Evolutionary conservation across 176 grass and related monocot species (phyloP).

Genomic region (Pontederia crassipes): DNA sequence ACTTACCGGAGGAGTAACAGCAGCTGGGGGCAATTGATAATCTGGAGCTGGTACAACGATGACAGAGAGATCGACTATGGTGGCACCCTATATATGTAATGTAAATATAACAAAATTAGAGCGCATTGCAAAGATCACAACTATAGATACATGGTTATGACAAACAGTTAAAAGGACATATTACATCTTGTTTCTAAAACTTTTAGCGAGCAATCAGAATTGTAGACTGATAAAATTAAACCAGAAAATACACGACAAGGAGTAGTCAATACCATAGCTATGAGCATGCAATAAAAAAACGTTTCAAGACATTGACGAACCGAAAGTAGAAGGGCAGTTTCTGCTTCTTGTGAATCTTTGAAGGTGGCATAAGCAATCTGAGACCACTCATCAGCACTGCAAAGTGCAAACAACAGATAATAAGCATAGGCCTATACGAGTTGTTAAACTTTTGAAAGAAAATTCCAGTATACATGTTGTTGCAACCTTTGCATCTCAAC

Average conservation of each 20-base stretch:
- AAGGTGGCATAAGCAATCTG: constrained; percentile 97
- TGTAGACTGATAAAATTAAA: background rate
- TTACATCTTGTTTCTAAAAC: too few species aligned
- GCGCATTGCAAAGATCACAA: background rate
- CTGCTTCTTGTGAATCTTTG: constrained; percentile 76
- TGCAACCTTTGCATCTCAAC: constrained; percentile 39
- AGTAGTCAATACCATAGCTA: too few species aligned
- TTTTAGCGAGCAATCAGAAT: too few species aligned
- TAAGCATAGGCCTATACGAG: background rate
- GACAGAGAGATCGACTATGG: constrained; percentile 17
- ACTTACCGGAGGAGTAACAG: background rate
- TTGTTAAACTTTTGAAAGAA: background rate
- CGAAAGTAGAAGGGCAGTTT: constrained; percentile 92
- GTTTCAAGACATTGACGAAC: constrained; percentile 30
- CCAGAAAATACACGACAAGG: background rate
- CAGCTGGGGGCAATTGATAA: constrained; percentile 1
- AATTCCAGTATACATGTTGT: background rate
- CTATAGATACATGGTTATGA: too few species aligned
- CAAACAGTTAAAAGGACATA: too few species aligned
- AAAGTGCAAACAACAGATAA: constrained; percentile 4
- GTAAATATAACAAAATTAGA: background rate
- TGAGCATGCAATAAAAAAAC: too few species aligned
- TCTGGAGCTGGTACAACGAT: background rate
- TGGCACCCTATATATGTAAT: constrained; percentile 1
- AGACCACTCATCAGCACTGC: constrained; percentile 87